Evolutionary conservation across 768 basidiomycete species (phyloP).

Genomic region (Sarcodon aspratus): DNA sequence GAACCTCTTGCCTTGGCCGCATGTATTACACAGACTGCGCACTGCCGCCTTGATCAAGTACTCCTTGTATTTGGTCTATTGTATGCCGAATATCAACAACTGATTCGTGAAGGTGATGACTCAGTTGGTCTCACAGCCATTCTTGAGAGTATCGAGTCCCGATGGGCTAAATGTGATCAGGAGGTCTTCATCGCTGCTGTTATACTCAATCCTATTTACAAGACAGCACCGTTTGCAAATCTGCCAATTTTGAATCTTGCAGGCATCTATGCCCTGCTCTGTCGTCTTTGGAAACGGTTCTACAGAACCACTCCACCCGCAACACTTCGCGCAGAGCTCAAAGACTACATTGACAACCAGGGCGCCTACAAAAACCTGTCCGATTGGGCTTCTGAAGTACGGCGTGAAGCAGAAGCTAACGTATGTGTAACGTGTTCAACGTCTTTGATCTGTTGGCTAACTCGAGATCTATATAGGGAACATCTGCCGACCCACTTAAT

Average conservation of each 20-base stretch:
- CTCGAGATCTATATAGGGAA: too few relatives aligned
- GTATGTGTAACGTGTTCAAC: too few relatives aligned
- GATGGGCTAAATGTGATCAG: slow-evolving; percentile 15
- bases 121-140: slow-evolving; percentile 9
- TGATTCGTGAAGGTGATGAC: slow-evolving; percentile 1
- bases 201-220: background rate
- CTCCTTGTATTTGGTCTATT: slow-evolving; percentile 14
- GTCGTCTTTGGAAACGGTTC: background rate
- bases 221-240: background rate
- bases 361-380: background rate
- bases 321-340: background rate
- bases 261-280: background rate
- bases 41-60: slow-evolving; percentile 14
- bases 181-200: slow-evolving; percentile 14
- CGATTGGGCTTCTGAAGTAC: background rate
- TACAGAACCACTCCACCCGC: background rate
- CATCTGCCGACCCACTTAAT: too few relatives aligned
- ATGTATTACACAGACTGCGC: slow-evolving; percentile 14
- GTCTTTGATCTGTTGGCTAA: too few relatives aligned
- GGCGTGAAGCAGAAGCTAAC: too few relatives aligned
- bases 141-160: slow-evolving; percentile 14
- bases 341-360: background rate
- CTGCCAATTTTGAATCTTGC: background rate
- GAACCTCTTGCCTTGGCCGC: slow-evolving; percentile 17
- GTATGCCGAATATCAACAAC: slow-evolving; percentile 1